Evolutionary conservation across 768 basidiomycete genomes (phyloP).

Genomic region (Amanita muscaria): DNA sequence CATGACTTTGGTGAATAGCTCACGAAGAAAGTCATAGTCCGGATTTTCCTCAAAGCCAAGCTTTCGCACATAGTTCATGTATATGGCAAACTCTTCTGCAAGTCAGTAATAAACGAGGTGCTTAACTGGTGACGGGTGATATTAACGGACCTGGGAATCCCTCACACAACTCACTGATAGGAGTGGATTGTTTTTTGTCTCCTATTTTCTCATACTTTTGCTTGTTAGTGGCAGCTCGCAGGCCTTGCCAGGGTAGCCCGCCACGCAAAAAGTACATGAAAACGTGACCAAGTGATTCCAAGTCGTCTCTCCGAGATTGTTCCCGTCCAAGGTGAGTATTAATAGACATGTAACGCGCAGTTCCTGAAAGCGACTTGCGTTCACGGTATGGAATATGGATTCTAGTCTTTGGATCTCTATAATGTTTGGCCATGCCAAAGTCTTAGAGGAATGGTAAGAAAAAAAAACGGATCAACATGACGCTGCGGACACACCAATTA

Average conservation of each 20-base stretch:
- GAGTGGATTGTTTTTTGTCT: conserved; percentile 95
- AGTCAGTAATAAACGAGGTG: too few relatives aligned
- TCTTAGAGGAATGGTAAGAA: conserved; percentile 36
- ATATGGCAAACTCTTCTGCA: conserved; percentile 93
- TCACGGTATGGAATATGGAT: conserved; percentile 99
- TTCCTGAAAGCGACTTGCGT: conserved; percentile 92
- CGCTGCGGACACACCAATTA: conserved; percentile 59
- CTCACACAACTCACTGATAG: conserved; percentile 88
- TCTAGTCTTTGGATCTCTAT: conserved; percentile 95
- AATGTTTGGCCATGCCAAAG: conserved; percentile 99
- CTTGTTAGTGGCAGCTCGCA: conserved; percentile 97
- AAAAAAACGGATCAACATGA: conserved; percentile 2
- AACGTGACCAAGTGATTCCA: conserved; percentile 96
- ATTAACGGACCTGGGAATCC: conserved; percentile 96
- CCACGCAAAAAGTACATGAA: conserved; percentile 99
- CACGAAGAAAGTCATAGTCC: conserved; percentile 96
- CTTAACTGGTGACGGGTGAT: too few relatives aligned
- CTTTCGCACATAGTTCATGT: conserved; percentile 99
- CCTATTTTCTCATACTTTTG: conserved; percentile 99
- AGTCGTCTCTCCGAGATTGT: conserved; percentile 88
- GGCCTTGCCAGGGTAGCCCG: conserved; percentile 95
- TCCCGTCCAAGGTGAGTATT: conserved; percentile 97
- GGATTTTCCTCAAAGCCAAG: conserved; percentile 96
- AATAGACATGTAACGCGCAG: conserved; percentile 99
- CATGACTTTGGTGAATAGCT: conserved; percentile 86